phyloP scores from a whole-genome alignment of 345 rosid species.

The Eutrema japonicum region DNA sequence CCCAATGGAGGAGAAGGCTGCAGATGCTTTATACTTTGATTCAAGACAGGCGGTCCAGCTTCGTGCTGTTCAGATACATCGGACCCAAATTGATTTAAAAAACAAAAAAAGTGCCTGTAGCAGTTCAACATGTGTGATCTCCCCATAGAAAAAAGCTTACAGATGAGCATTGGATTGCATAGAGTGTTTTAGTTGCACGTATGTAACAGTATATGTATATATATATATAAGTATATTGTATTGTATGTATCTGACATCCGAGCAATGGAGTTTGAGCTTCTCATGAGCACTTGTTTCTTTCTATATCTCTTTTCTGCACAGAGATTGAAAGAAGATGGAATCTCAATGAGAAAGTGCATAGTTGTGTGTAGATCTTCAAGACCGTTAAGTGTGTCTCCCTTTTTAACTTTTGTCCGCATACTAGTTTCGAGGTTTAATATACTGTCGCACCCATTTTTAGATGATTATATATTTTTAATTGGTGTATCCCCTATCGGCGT shows the following conservation, averaged over 20 bases:
- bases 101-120: not conserved
- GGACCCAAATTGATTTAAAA: not conserved
- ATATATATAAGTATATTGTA: slow-evolving; percentile 2
- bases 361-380: slow-evolving; percentile 29
- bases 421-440: slow-evolving; percentile 35
- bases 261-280: slow-evolving; percentile 17
- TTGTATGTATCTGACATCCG: slow-evolving; percentile 26
- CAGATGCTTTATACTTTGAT: slow-evolving; percentile 64
- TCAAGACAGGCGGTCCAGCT: not conserved
- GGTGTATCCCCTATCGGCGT: no score
- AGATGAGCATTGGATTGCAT: slow-evolving; percentile 28
- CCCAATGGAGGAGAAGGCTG: slow-evolving; percentile 66
- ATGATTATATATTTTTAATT: not conserved
- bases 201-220: slow-evolving; percentile 23
- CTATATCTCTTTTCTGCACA: not conserved
- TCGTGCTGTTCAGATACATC: not conserved
- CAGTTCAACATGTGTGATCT: slow-evolving; percentile 14
- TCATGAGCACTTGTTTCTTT: not conserved
- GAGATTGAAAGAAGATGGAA: not conserved
- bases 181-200: slow-evolving; percentile 23
- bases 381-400: slow-evolving; percentile 37
- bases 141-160: slow-evolving; percentile 14
- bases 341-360: not conserved
- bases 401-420: slow-evolving; percentile 24
- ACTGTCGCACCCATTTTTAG: slow-evolving; percentile 13